phyloP scores from a whole-genome alignment of 1,284 basidiomycete genomes.

The Irpex sp. region DNA sequence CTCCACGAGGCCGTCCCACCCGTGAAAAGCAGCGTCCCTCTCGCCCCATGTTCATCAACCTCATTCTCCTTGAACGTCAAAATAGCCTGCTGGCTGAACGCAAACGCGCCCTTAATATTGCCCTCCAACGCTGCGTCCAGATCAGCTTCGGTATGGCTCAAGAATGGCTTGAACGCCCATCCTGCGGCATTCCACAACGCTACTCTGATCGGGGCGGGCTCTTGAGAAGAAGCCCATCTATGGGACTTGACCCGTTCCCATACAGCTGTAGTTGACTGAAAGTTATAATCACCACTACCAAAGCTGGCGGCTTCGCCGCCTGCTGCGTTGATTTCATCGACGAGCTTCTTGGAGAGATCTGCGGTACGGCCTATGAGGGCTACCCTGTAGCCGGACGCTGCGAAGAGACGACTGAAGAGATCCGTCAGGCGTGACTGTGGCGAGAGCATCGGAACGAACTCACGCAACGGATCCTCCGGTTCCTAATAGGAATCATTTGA shows the following conservation, averaged over 20 bases:
- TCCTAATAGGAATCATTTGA: not conserved
- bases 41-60: slow-evolving; percentile 40
- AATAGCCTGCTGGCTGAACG: slow-evolving; percentile 65
- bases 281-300: slow-evolving; percentile 52
- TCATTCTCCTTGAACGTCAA: slow-evolving; percentile 60
- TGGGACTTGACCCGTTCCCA: slow-evolving; percentile 52
- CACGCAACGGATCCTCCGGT: not conserved
- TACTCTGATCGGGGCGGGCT: slow-evolving; percentile 49
- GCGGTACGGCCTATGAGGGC: slow-evolving; percentile 64
- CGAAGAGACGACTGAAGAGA: slow-evolving; percentile 56
- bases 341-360: slow-evolving; percentile 48
- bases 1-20: slow-evolving; percentile 70
- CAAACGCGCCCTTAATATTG: slow-evolving; percentile 61
- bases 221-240: slow-evolving; percentile 35
- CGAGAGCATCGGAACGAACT: not conserved
- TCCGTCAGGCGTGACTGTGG: slow-evolving; percentile 19
- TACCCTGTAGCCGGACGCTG: slow-evolving; percentile 63
- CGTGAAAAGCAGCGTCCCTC: slow-evolving; percentile 73
- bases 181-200: slow-evolving; percentile 66
- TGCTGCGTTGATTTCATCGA: slow-evolving; percentile 49
- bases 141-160: slow-evolving; percentile 61
- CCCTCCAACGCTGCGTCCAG: slow-evolving; percentile 44
- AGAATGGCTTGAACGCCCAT: slow-evolving; percentile 63
- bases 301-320: slow-evolving; percentile 65
- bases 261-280: slow-evolving; percentile 45